phyloP scores from a whole-genome alignment of 2,329 filamentous ascomycete species.

The Fusarium tricinctum region DNA sequence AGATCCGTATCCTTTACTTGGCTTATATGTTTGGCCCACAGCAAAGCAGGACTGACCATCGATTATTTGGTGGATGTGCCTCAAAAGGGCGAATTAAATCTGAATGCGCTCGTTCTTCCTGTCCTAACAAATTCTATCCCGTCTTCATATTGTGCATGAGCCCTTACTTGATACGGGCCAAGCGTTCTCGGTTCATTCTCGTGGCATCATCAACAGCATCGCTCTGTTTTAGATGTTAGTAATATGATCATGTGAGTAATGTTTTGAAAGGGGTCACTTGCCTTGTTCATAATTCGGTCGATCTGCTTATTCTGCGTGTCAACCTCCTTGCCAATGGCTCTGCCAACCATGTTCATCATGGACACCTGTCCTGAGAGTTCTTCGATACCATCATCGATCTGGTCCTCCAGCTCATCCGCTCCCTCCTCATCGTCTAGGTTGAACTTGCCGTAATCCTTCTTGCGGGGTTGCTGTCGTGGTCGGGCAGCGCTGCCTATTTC shows the following conservation, averaged over 20 bases:
- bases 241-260: background rate
- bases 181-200: constrained; percentile 79
- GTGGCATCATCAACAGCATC: constrained; percentile 87
- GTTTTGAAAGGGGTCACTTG: constrained; percentile 54
- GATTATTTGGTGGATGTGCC: constrained; percentile 5
- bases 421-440: constrained; percentile 80
- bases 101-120: constrained; percentile 8
- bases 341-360: constrained; percentile 79
- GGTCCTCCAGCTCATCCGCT: constrained; percentile 61
- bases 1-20: constrained; percentile 1
- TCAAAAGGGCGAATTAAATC: constrained; percentile 21
- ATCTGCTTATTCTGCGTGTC: constrained; percentile 82
- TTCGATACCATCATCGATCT: constrained; percentile 71
- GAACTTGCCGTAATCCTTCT: constrained; percentile 71
- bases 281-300: constrained; percentile 83
- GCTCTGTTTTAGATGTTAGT: constrained; percentile 68
- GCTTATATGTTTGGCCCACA: constrained; percentile 11
- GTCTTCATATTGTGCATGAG: background rate
- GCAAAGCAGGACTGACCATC: constrained; percentile 7
- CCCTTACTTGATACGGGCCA: constrained; percentile 71
- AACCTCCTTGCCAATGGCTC: constrained; percentile 81
- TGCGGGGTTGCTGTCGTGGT: constrained; percentile 52
- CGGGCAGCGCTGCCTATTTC: constrained; percentile 54
- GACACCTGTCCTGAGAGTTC: constrained; percentile 79
- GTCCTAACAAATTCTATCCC: constrained; percentile 19